Evolutionary conservation across 1,284 basidiomycete species (phyloP).

Genomic region (Cerioporus squamosus): DNA sequence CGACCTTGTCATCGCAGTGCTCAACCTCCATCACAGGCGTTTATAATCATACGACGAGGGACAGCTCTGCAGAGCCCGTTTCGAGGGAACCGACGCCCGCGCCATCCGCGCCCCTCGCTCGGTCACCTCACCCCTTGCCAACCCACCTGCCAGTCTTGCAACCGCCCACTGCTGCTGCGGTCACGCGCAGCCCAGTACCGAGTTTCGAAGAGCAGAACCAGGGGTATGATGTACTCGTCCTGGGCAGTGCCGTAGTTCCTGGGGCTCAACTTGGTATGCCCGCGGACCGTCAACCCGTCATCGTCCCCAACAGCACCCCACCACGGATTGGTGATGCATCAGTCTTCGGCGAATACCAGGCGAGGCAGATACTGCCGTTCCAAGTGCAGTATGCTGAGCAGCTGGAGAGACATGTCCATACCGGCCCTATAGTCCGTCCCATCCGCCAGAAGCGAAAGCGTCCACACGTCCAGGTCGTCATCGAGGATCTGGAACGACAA

Average conservation of each 20-base stretch:
- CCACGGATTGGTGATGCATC: conserved; percentile 18
- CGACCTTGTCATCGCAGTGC: not conserved
- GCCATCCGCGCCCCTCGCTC: not conserved
- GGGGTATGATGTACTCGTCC: not conserved
- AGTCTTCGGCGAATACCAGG: conserved; percentile 16
- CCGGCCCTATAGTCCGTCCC: conserved; percentile 22
- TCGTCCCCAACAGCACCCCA: conserved; percentile 14
- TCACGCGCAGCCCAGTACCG: not conserved
- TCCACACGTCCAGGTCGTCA: conserved; percentile 24
- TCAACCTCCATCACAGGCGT: conserved; percentile 16
- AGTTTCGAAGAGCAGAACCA: too few species aligned
- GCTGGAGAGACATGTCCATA: conserved; percentile 15
- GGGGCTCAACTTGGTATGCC: not conserved
- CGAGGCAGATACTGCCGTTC: conserved; percentile 26
- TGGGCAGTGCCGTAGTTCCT: not conserved
- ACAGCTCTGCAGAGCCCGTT: not conserved
- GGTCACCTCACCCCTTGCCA: not conserved
- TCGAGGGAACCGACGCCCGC: not conserved
- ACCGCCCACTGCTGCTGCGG: not conserved
- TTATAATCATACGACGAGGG: conserved; percentile 20
- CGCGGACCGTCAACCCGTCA: not conserved
- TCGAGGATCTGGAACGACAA: conserved; percentile 15
- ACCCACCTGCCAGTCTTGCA: not conserved
- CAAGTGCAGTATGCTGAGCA: conserved; percentile 27
- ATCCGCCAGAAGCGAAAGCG: conserved; percentile 16